Base-by-base conservation (phyloP, 2,329 filamentous ascomycete species). In the Lachnellula suecica region DNA sequence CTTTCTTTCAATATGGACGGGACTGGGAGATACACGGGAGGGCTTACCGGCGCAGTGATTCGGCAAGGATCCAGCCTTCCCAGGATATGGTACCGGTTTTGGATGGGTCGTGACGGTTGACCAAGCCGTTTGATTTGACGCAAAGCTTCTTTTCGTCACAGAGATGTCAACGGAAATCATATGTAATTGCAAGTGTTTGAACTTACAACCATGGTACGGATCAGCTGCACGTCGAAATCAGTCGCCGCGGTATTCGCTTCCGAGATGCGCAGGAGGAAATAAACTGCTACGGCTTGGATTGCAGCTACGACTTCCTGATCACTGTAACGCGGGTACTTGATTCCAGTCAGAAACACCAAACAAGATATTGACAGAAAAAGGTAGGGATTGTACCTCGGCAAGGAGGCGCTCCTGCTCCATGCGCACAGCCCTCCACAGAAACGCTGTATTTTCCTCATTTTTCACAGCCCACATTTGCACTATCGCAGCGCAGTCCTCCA, bases 371-470 rank as follows among this genome's bases (percentile, higher is more conserved):
- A 5, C 31, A 23, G 10, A n/a, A n/a, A 10, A 43, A 23, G 15
- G 2, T 29, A 20, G 22, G 23, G 29, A 43, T 34, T 49, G 4
- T 24, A 61, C 60, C 43, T 61, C 52, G 17, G 38, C 44, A 4
- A 45, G 34, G 8, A 63, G 13, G 45, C 54, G 56, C 23, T 61
- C 55, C 31, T 56, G 52, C 34, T 63, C 60, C 48, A 47, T 38
- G 7, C 45, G 45, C 10, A 63, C 56, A 23, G 53, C 34, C 23
- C 23, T 51, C 60, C 59, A 61, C 7, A 61, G 53, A 13, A 52
- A 58, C 1, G 19, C 23, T 11, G 19, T 41, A 24, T 60, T 63
- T 2, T 54, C 40, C 19, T 56, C 47, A 13, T 54, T 59, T 17
- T 59, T 59, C 1, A 40, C 25, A 3, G 48, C 44, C 24, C 24